phyloP scores from a whole-genome alignment of 2,329 filamentous ascomycete genomes.

The Lojkania enalia region DNA sequence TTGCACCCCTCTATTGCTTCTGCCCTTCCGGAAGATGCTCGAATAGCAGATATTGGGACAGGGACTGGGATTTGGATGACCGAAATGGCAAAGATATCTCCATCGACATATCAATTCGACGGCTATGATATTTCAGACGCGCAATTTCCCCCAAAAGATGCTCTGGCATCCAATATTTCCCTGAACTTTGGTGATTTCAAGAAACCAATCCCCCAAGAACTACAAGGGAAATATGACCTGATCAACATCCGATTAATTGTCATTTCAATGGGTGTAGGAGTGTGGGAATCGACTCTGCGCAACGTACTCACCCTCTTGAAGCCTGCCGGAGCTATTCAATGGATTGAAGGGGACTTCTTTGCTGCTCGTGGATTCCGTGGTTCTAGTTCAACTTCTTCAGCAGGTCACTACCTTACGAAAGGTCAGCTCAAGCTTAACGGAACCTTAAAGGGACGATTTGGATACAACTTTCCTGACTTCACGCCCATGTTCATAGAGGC shows the following conservation, averaged over 20 bases:
- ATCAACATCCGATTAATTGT: constrained; percentile 37
- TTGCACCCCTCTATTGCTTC: constrained; percentile 26
- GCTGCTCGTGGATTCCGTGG: constrained; percentile 28
- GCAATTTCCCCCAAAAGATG: constrained; percentile 21
- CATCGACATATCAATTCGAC: constrained; percentile 25
- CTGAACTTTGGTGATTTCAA: constrained; percentile 31
- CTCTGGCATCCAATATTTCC: constrained; percentile 26
- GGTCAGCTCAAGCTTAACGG: constrained; percentile 26
- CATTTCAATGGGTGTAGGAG: constrained; percentile 28
- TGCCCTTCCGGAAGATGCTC: constrained; percentile 23
- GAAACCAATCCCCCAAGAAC: constrained; percentile 28
- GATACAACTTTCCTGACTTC: constrained; percentile 29
- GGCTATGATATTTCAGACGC: constrained; percentile 36
- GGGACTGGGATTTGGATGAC: constrained; percentile 38
- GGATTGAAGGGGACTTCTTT: constrained; percentile 37
- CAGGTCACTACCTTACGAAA: constrained; percentile 24
- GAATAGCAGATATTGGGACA: constrained; percentile 35
- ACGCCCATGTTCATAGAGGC: constrained; percentile 19
- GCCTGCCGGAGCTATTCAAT: constrained; percentile 31
- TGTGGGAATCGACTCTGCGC: constrained; percentile 26
- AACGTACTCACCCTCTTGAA: constrained; percentile 34
- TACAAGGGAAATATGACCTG: constrained; percentile 32
- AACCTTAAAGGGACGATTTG: constrained; percentile 25
- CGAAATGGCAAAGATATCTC: constrained; percentile 23
- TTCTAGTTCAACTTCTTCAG: constrained; percentile 3